These are phyloP conservation scores for Ciborinia camelliae DNA, from an alignment of 2,329 filamentous ascomycete genomes.

Conservation along the genomic window DNA sequence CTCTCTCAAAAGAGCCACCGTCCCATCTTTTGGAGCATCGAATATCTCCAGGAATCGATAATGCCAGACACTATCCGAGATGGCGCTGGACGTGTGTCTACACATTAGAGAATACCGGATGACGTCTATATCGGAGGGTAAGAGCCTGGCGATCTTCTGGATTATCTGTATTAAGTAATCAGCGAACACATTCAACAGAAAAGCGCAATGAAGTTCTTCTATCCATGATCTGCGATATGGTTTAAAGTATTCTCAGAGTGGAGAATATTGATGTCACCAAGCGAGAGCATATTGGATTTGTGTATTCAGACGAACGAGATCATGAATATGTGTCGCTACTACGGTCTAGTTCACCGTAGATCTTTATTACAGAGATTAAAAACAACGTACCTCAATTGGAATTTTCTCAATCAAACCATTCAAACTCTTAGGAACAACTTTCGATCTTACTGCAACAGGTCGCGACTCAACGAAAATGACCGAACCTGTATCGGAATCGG, in stretches of 20 bases:
- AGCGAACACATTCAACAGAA: background rate
- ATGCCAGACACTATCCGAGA: conserved; percentile 47
- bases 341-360: too few relatives aligned
- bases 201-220: background rate
- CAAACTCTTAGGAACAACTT: background rate
- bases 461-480: conserved; percentile 4
- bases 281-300: background rate
- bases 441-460: background rate
- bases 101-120: conserved; percentile 42
- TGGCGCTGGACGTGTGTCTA: conserved; percentile 39
- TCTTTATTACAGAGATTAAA: background rate
- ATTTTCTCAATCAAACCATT: background rate
- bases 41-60: conserved; percentile 43
- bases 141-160: conserved; percentile 31
- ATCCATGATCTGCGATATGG: background rate
- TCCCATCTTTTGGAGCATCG: conserved; percentile 37
- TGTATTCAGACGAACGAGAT: background rate
- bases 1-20: conserved; percentile 33
- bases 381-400: background rate
- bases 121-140: conserved; percentile 43
- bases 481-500: background rate
- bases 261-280: background rate
- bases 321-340: background rate
- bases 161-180: conserved; percentile 30
- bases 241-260: background rate